phyloP scores from a whole-genome alignment of 2,329 filamentous ascomycete species.

The Ascochyta koolunga region DNA sequence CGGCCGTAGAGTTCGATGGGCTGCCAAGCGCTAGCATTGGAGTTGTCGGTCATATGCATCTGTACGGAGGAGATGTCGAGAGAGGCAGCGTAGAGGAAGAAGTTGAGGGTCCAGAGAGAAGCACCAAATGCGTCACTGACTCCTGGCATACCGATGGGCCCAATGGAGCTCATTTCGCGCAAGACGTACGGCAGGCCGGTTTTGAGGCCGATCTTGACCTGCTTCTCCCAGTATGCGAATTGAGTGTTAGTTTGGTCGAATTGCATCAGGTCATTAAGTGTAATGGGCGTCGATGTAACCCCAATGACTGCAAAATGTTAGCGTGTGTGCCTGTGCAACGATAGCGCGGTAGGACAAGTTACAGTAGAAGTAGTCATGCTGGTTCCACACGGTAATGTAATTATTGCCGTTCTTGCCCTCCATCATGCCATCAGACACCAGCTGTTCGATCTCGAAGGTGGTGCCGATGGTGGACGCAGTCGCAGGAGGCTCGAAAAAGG shows the following conservation, averaged over 20 bases:
- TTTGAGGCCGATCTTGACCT: conserved; percentile 50
- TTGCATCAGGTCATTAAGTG: conserved; percentile 53
- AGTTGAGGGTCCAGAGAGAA: conserved; percentile 60
- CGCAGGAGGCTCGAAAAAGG: conserved; percentile 57
- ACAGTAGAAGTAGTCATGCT: conserved; percentile 62
- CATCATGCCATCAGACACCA: conserved; percentile 51
- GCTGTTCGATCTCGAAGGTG: conserved; percentile 54
- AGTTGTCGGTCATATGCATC: conserved; percentile 63
- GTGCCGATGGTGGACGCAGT: conserved; percentile 60
- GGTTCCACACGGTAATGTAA: conserved; percentile 56
- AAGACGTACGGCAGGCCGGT: conserved; percentile 57
- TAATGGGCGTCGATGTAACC: conserved; percentile 53
- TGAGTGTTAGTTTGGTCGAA: conserved; percentile 56
- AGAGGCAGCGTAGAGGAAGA: conserved; percentile 57
- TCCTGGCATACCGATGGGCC: conserved; percentile 55
- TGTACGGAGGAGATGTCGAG: conserved; percentile 56
- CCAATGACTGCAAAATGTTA: conserved; percentile 49
- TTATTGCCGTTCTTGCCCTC: conserved; percentile 44
- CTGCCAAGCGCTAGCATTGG: conserved; percentile 58
- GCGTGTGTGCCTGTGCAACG: neutral
- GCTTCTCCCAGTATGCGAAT: conserved; percentile 54
- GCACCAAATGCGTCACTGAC: conserved; percentile 58
- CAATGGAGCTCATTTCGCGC: conserved; percentile 59
- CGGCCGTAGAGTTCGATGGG: conserved; percentile 51
- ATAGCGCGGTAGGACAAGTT: conserved; percentile 9